A percentile compares a stretch with the other conserved stretches of the same genome.
Conservation (phyloP, 257 asterid species). For the Primulina huaijiensis region DNA sequence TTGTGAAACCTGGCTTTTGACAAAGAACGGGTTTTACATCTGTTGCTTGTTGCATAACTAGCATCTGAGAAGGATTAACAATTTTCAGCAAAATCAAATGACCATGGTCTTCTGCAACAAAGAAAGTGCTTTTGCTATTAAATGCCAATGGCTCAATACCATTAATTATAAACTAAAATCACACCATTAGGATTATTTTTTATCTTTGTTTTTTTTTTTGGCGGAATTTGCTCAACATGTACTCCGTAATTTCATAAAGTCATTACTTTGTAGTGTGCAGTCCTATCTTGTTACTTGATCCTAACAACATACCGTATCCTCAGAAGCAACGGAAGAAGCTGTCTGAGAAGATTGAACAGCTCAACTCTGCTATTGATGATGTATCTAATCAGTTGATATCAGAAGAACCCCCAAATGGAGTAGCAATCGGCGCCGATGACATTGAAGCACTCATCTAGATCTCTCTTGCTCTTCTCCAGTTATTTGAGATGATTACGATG, state of each 20-base stretch:
- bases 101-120: too few species aligned
- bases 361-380: conserved; percentile 65
- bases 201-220: background rate
- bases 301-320: conserved; percentile 17
- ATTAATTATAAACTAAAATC: background rate
- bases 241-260: background rate
- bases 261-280: background rate
- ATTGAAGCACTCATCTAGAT: conserved; percentile 45
- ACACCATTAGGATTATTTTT: background rate
- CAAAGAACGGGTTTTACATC: background rate
- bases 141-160: too few species aligned
- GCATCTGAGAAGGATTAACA: too few species aligned
- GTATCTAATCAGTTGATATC: conserved; percentile 50
- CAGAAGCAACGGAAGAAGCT: conserved; percentile 74
- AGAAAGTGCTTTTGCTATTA: too few species aligned
- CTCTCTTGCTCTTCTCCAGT: background rate
- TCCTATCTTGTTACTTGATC: background rate
- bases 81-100: too few species aligned
- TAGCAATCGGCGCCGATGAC: conserved; percentile 42
- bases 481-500: conserved; percentile 10
- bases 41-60: too few species aligned
- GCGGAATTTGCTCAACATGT: background rate
- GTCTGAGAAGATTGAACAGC: conserved; percentile 64
- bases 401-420: conserved; percentile 41
- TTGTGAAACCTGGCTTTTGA: background rate